These are phyloP conservation scores for Phytopythium delawarense DNA, from an alignment of 352 stramenopile species.

Conservation along the genomic window DNA sequence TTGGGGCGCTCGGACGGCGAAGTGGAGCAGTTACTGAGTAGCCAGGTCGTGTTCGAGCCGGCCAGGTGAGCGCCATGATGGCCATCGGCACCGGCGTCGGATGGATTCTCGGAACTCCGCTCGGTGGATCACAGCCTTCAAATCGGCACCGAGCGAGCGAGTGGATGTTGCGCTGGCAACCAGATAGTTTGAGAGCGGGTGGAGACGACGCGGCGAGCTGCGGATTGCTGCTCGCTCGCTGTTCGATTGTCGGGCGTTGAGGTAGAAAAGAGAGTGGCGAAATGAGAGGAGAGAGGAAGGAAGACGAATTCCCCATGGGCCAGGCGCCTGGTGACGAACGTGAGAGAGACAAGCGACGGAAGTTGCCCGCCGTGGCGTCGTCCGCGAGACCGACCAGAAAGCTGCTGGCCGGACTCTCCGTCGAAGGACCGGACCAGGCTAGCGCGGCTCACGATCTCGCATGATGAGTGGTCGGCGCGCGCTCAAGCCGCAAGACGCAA, in stretches of 20 bases:
- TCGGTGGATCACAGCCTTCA: neutral
- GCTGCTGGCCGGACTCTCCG: neutral
- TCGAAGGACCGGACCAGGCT: neutral
- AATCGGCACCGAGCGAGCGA: constrained; percentile 1
- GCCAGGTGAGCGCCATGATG: neutral
- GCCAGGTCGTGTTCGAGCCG: constrained; percentile 75
- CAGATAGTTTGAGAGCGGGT: neutral
- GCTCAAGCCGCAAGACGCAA: neutral
- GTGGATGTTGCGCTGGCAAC: neutral
- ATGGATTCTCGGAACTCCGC: neutral
- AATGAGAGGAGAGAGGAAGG: neutral
- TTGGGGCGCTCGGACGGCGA: constrained; percentile 46
- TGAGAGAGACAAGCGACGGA: neutral
- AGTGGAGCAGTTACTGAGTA: constrained; percentile 45
- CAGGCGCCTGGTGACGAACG: neutral
- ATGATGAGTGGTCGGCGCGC: neutral
- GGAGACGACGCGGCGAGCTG: neutral
- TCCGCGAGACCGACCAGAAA: neutral
- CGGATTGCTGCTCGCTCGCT: neutral
- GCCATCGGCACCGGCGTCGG: neutral
- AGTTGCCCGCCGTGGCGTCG: neutral
- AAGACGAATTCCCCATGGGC: neutral
- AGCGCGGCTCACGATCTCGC: neutral
- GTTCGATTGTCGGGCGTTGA: neutral
- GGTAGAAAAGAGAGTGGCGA: neutral